Conservation (phyloP, 208 protist species). For the Tritrichomonas foetus region DNA sequence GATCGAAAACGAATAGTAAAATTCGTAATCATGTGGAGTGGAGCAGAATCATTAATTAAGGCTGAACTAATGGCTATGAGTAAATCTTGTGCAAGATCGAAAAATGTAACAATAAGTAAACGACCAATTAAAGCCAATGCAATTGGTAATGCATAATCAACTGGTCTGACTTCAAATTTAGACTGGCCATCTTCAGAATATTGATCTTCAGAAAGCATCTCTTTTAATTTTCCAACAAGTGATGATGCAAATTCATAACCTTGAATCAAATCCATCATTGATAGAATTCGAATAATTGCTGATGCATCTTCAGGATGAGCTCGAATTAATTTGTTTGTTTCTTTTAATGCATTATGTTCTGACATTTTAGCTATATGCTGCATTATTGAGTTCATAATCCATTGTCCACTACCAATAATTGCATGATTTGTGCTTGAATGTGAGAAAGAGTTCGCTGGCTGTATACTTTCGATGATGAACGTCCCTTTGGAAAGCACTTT, state of each 20-base stretch:
- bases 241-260: not conserved
- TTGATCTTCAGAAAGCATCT: not conserved
- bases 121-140: not conserved
- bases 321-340: not conserved
- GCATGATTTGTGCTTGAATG: not conserved
- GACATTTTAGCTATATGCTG: too few relatives aligned
- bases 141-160: not conserved
- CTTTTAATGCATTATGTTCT: not conserved
- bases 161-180: not conserved
- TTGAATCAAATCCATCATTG: not conserved
- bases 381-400: too few relatives aligned
- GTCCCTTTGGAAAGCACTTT: not conserved
- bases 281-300: not conserved
- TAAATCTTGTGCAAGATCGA: not conserved
- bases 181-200: not conserved
- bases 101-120: not conserved
- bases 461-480: not conserved
- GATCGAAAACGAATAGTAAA: not conserved
- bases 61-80: not conserved
- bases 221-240: not conserved
- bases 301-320: not conserved
- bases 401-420: not conserved
- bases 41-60: not conserved
- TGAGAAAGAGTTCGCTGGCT: not conserved
- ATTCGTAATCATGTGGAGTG: not conserved